Conservation (phyloP, 805 yeast species). For the Teunomyces panamensis region DNA sequence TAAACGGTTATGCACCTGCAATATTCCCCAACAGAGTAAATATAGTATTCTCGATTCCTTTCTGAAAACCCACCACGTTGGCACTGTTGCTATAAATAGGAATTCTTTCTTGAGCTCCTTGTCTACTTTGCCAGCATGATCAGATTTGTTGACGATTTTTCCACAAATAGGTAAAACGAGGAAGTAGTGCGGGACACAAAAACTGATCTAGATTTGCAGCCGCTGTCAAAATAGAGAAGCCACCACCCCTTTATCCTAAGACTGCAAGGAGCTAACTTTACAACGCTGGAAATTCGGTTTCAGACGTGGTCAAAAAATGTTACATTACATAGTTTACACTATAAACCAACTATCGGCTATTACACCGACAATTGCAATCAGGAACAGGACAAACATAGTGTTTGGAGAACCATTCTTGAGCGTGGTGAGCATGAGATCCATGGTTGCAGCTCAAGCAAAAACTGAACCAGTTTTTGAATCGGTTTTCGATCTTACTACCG, state of each 20-base stretch:
- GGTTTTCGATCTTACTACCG: conserved; percentile 31
- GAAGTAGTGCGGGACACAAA: conserved; percentile 1
- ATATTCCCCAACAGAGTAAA: neutral
- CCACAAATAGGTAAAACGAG: conserved; percentile 1
- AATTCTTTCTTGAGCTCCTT: neutral
- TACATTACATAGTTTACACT: conserved; percentile 23
- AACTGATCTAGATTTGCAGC: conserved; percentile 4
- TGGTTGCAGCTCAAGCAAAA: conserved; percentile 90
- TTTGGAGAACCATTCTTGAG: conserved; percentile 91
- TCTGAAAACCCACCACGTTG: neutral
- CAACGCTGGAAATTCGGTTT: too few species aligned
- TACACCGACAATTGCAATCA: conserved; percentile 83
- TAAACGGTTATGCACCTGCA: neutral
- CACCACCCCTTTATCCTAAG: too few species aligned
- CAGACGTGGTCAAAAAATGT: too few species aligned
- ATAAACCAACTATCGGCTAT: conserved; percentile 29
- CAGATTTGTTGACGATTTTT: conserved; percentile 6
- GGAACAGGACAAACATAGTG: conserved; percentile 93
- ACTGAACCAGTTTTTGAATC: conserved; percentile 81
- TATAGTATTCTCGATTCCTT: neutral
- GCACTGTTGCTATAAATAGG: neutral
- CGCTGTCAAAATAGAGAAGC: neutral
- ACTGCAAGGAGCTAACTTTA: too few species aligned
- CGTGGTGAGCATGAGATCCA: conserved; percentile 93
- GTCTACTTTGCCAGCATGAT: neutral